Evolutionary conservation across 495 filamentous ascomycete genomes (phyloP).

Genomic region (Immersiella caudata): DNA sequence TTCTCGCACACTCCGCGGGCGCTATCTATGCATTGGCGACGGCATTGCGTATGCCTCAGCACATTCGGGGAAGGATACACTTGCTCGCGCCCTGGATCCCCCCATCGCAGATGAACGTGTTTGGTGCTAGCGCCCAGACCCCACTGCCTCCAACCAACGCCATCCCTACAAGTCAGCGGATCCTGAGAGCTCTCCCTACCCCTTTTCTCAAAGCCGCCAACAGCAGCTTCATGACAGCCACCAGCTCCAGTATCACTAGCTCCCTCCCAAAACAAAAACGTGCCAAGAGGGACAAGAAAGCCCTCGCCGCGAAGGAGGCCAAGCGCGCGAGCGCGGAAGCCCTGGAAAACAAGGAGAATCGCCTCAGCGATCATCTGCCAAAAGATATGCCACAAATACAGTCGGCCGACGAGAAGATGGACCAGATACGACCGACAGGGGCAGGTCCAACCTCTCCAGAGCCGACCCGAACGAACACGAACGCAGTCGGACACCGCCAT

Average conservation of each 20-base stretch:
- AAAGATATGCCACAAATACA: slow-evolving; percentile 28
- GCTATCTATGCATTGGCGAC: slow-evolving; percentile 98
- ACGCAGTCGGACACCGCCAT: slow-evolving; percentile 32
- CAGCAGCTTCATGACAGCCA: slow-evolving; percentile 90
- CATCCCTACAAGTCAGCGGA: slow-evolving; percentile 87
- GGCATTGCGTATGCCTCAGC: slow-evolving; percentile 91
- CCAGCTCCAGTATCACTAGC: slow-evolving; percentile 84
- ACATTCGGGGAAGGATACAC: slow-evolving; percentile 93
- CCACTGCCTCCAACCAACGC: slow-evolving; percentile 72
- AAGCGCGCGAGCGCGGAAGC: slow-evolving; percentile 28
- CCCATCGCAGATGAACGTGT: slow-evolving; percentile 89
- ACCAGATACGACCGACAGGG: slow-evolving; percentile 38
- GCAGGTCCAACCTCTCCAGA: slow-evolving; percentile 29
- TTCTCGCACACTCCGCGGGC: slow-evolving; percentile 95
- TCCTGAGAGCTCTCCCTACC: slow-evolving; percentile 88
- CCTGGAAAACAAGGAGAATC: slow-evolving; percentile 49
- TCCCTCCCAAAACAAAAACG: slow-evolving; percentile 65
- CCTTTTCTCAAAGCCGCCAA: slow-evolving; percentile 93
- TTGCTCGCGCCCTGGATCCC: slow-evolving; percentile 98
- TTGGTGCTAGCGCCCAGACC: slow-evolving; percentile 69
- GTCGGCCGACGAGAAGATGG: slow-evolving; percentile 43
- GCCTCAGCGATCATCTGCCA: slow-evolving; percentile 17
- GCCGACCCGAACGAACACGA: slow-evolving; percentile 29
- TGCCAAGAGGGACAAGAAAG: slow-evolving; percentile 61
- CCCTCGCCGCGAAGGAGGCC: slow-evolving; percentile 22